phyloP scores from a whole-genome alignment of 192 early-diverging fungal genomes.

The Coemansia sp. region DNA sequence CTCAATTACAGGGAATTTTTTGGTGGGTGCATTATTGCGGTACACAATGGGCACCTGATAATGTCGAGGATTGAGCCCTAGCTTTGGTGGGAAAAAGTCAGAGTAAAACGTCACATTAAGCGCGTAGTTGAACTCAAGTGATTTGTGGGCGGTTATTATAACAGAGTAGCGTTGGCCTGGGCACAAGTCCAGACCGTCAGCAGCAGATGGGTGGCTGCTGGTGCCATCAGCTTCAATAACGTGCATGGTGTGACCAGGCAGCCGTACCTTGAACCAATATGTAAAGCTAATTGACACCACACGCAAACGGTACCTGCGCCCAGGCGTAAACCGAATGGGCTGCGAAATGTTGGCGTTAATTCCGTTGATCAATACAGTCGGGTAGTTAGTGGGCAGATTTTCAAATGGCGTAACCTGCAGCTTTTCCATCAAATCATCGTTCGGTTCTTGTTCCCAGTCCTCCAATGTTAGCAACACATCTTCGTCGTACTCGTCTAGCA shows the following conservation, averaged over 20 bases:
- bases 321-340: conserved; percentile 62
- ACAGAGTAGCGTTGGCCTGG: conserved; percentile 79
- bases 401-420: conserved; percentile 56
- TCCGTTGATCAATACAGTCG: conserved; percentile 22
- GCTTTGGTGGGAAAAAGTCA: conserved; percentile 48
- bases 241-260: conserved; percentile 72
- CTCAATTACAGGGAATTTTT: neutral
- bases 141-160: conserved; percentile 64
- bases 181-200: conserved; percentile 58
- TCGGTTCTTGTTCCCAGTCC: conserved; percentile 54
- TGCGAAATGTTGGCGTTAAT: conserved; percentile 51
- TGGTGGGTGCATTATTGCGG: conserved; percentile 56
- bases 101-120: conserved; percentile 62
- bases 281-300: conserved; percentile 73
- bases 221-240: conserved; percentile 81
- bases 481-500: conserved; percentile 62
- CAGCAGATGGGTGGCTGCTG: conserved; percentile 56
- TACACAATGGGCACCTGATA: too few species aligned
- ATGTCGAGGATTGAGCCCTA: too few species aligned
- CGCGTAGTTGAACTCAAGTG: conserved; percentile 62
- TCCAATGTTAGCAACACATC: conserved; percentile 62
- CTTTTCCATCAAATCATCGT: conserved; percentile 57
- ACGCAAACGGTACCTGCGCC: conserved; percentile 77
- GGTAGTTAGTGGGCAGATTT: neutral
- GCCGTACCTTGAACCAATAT: conserved; percentile 65